phyloP scores from a whole-genome alignment of 352 stramenopile species.

The Blastocystis hominis region DNA sequence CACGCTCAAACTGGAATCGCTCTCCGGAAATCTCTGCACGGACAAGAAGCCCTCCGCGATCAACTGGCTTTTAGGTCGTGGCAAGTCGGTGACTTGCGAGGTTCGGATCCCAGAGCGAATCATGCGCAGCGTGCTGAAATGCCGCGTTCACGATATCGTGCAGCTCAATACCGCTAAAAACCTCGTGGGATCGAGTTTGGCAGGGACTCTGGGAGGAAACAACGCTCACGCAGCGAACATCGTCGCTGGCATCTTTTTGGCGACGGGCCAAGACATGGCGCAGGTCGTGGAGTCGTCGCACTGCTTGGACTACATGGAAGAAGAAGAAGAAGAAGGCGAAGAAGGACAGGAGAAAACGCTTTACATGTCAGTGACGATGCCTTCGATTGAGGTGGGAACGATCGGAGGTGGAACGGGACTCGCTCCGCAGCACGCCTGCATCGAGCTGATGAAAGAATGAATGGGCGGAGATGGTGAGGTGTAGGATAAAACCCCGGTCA shows the following conservation, averaged over 20 bases:
- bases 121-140: conserved; percentile 73
- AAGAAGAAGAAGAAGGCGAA: conserved; percentile 70
- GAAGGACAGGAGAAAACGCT: conserved; percentile 59
- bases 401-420: conserved; percentile 77
- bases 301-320: conserved; percentile 80
- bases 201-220: conserved; percentile 74
- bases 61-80: conserved; percentile 80
- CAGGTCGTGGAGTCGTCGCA: conserved; percentile 80
- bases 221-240: conserved; percentile 82
- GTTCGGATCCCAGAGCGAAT: conserved; percentile 70
- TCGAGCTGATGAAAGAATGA: conserved; percentile 69
- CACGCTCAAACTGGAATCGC: conserved; percentile 68
- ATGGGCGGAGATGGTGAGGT: background rate
- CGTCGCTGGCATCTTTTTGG: conserved; percentile 79
- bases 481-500: conserved; percentile 8
- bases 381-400: conserved; percentile 79
- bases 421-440: conserved; percentile 71
- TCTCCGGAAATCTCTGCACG: conserved; percentile 81
- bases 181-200: conserved; percentile 77
- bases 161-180: conserved; percentile 77
- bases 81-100: conserved; percentile 78
- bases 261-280: conserved; percentile 78
- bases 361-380: conserved; percentile 74
- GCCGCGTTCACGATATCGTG: conserved; percentile 72
- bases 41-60: conserved; percentile 82